Evolutionary conservation across 2,329 filamentous ascomycete species (phyloP).

Genomic region (Neoscytalidium dimidiatum): DNA sequence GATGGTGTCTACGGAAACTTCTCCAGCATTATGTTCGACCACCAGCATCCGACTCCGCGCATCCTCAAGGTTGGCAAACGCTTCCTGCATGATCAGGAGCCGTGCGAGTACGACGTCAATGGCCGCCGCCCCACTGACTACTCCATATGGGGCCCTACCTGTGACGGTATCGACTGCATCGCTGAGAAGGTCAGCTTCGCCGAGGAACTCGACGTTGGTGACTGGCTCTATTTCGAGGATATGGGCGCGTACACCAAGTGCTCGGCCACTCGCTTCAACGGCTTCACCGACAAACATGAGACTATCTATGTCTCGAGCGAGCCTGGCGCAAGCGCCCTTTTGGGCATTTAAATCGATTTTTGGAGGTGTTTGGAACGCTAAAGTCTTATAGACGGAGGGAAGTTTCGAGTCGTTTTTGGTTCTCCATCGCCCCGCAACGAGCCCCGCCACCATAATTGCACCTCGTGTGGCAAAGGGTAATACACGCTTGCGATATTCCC

Average conservation of each 20-base stretch:
- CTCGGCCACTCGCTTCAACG: conserved; percentile 96
- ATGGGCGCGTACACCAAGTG: conserved; percentile 99
- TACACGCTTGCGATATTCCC: background rate
- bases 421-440: background rate
- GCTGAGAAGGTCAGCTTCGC: conserved; percentile 76
- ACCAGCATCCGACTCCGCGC: conserved; percentile 86
- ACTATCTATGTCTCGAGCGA: conserved; percentile 95
- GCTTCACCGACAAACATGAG: conserved; percentile 89
- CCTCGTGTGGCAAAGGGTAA: too few relatives aligned
- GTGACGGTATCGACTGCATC: conserved; percentile 96
- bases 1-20: conserved; percentile 99
- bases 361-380: background rate
- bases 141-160: conserved; percentile 97
- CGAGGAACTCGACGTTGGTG: conserved; percentile 81
- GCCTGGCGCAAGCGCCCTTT: conserved; percentile 75
- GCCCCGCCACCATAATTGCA: background rate
- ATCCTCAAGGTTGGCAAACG: conserved; percentile 67
- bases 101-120: conserved; percentile 25
- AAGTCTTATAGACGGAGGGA: conserved; percentile 8
- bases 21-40: conserved; percentile 98
- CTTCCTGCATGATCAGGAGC: conserved; percentile 53
- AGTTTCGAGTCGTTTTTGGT: background rate
- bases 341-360: conserved; percentile 40
- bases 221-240: conserved; percentile 98
- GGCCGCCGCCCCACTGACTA: conserved; percentile 60